These are phyloP conservation scores for Pseudocercospora eumusae DNA, from an alignment of 2,329 filamentous ascomycete genomes.

Conservation along the genomic window DNA sequence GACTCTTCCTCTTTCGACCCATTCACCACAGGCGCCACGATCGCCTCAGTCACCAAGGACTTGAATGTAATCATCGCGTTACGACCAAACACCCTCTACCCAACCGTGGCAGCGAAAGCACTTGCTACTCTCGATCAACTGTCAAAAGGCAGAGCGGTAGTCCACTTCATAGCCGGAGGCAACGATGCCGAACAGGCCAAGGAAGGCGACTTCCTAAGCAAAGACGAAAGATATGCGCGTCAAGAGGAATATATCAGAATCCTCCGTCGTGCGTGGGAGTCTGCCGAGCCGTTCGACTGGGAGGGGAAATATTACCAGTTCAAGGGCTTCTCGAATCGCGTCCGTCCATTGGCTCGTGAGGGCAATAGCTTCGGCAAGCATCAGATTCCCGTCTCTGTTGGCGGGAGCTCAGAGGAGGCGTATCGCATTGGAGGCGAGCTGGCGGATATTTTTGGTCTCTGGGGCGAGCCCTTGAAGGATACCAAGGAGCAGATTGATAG, in stretches of 20 bases:
- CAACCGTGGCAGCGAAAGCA: constrained; percentile 63
- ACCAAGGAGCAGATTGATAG: constrained; percentile 64
- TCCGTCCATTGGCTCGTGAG: constrained; percentile 45
- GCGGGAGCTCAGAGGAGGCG: constrained; percentile 60
- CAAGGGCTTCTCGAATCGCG: constrained; percentile 58
- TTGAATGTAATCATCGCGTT: constrained; percentile 64
- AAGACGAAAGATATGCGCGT: constrained; percentile 59
- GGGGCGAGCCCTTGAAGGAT: constrained; percentile 65
- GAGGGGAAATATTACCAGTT: constrained; percentile 62
- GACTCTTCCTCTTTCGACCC: constrained; percentile 58
- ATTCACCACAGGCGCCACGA: constrained; percentile 61
- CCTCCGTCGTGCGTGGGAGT: constrained; percentile 60
- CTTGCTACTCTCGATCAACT: constrained; percentile 64
- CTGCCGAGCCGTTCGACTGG: constrained; percentile 62
- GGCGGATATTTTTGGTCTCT: constrained; percentile 64
- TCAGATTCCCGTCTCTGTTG: constrained; percentile 59
- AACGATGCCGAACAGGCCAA: constrained; percentile 61
- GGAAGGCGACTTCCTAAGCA: constrained; percentile 61
- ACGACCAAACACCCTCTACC: constrained; percentile 63
- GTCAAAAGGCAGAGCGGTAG: constrained; percentile 58
- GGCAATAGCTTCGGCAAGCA: constrained; percentile 46
- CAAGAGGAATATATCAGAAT: constrained; percentile 65
- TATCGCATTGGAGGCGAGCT: constrained; percentile 61
- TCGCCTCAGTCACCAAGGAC: constrained; percentile 59
- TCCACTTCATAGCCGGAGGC: constrained; percentile 65